A percentile compares a stretch with the other conserved stretches of the same genome.
Conservation (phyloP, 2,329 filamentous ascomycete genomes). For the Chrysosporium keratinophilum region DNA sequence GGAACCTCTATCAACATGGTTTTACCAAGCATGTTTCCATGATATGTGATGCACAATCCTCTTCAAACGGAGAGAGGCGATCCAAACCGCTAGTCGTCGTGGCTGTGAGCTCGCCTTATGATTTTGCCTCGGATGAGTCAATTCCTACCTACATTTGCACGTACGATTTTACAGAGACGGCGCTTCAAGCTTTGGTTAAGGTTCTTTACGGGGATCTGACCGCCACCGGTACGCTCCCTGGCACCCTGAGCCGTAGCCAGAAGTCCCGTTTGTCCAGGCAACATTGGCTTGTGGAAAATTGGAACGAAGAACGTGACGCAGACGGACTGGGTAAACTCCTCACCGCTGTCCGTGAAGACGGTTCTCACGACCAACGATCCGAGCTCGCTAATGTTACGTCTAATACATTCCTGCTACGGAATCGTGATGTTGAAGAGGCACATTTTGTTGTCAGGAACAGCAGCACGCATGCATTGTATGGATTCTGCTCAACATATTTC, state of each 20-base stretch:
- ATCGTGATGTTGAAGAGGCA: slow-evolving; percentile 60
- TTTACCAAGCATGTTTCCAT: slow-evolving; percentile 95
- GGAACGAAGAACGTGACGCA: slow-evolving; percentile 67
- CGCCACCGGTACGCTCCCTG: slow-evolving; percentile 47
- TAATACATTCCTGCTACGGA: slow-evolving; percentile 63
- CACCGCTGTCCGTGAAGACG: slow-evolving; percentile 54
- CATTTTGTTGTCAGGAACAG: slow-evolving; percentile 93
- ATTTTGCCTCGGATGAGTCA: slow-evolving; percentile 84
- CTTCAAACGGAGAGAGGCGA: slow-evolving; percentile 32
- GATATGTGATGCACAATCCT: slow-evolving; percentile 55
- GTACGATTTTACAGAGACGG: slow-evolving; percentile 91
- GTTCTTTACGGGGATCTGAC: slow-evolving; percentile 67
- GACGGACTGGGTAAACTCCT: slow-evolving; percentile 66
- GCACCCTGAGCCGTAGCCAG: slow-evolving; percentile 75
- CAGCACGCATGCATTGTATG: slow-evolving; percentile 81
- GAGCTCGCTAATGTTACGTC: slow-evolving; percentile 60
- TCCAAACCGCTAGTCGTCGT: slow-evolving; percentile 77
- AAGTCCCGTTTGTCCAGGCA: slow-evolving; percentile 82
- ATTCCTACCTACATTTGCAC: slow-evolving; percentile 92
- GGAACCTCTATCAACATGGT: slow-evolving; percentile 84
- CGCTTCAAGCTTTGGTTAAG: slow-evolving; percentile 71
- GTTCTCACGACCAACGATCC: slow-evolving; percentile 53
- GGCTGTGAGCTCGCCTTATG: slow-evolving; percentile 88
- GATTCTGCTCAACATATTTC: slow-evolving; percentile 83
- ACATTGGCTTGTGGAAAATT: slow-evolving; percentile 88